A percentile compares a stretch with the other conserved stretches of the same genome.
These are phyloP conservation scores for Penicillium hordei DNA, from an alignment of 2,329 filamentous ascomycete species.

Conservation along the genomic window DNA sequence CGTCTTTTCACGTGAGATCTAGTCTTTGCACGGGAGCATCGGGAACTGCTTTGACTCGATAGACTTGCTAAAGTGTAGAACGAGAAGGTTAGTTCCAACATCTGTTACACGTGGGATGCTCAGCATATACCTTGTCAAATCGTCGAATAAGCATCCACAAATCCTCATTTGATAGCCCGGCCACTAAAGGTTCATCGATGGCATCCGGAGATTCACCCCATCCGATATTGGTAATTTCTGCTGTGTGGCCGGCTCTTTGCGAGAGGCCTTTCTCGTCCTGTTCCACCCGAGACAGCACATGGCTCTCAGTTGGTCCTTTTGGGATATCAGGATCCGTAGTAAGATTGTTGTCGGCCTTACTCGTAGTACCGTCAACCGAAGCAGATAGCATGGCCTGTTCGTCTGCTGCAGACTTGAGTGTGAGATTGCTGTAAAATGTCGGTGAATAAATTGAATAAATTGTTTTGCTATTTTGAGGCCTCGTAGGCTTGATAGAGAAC, in stretches of 20 bases:
- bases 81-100: slow-evolving; percentile 7
- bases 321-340: background rate
- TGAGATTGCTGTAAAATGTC: background rate
- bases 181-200: slow-evolving; percentile 53
- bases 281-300: slow-evolving; percentile 24
- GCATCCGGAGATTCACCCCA: slow-evolving; percentile 16
- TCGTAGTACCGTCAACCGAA: background rate
- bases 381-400: background rate
- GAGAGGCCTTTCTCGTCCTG: slow-evolving; percentile 21
- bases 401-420: background rate
- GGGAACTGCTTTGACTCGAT: slow-evolving; percentile 68
- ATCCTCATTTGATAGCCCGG: slow-evolving; percentile 69
- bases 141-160: slow-evolving; percentile 69
- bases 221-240: slow-evolving; percentile 21
- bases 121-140: slow-evolving; percentile 64
- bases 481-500: background rate
- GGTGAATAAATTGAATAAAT: background rate
- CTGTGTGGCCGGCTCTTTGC: slow-evolving; percentile 16
- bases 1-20: slow-evolving; percentile 76
- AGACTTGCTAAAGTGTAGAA: slow-evolving; percentile 54
- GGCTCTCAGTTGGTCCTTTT: slow-evolving; percentile 26
- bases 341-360: background rate
- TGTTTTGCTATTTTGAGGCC: background rate
- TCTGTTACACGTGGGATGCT: no score
- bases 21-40: slow-evolving; percentile 64